These are phyloP conservation scores for Ogataea saltuana DNA, from an alignment of 805 yeast species.

Conservation along the genomic window DNA sequence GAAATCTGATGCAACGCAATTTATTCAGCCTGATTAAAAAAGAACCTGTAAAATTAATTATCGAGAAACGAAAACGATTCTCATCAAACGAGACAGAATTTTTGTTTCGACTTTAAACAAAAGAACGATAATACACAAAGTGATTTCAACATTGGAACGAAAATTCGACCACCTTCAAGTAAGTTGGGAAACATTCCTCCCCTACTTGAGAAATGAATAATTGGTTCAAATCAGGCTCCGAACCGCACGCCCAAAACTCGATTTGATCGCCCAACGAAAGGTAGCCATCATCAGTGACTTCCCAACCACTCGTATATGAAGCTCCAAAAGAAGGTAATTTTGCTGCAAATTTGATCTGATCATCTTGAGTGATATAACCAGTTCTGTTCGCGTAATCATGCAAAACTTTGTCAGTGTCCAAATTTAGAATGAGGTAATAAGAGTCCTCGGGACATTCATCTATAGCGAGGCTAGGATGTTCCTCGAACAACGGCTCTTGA, in stretches of 20 bases:
- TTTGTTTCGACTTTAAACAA: too few species aligned
- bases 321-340: neutral
- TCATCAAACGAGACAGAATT: too few species aligned
- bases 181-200: neutral
- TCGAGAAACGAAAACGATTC: too few species aligned
- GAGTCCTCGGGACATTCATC: neutral
- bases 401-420: neutral
- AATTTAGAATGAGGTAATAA: neutral
- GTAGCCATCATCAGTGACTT: neutral
- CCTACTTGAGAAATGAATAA: neutral
- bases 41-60: too few species aligned
- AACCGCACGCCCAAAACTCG: neutral
- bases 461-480: neutral
- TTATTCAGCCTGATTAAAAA: too few species aligned
- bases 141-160: neutral
- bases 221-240: neutral
- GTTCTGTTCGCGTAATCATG: neutral
- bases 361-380: neutral
- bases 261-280: neutral
- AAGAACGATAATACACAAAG: too few species aligned
- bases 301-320: neutral
- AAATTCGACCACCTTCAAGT: neutral
- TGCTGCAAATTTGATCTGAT: neutral
- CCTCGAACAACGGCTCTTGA: neutral
- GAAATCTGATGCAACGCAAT: too few species aligned